Percentiles rank a stretch among this genome's conserved stretches.
Evolutionary conservation across 2,329 filamentous ascomycete genomes (phyloP).

Genomic region (Epichloe typhina): DNA sequence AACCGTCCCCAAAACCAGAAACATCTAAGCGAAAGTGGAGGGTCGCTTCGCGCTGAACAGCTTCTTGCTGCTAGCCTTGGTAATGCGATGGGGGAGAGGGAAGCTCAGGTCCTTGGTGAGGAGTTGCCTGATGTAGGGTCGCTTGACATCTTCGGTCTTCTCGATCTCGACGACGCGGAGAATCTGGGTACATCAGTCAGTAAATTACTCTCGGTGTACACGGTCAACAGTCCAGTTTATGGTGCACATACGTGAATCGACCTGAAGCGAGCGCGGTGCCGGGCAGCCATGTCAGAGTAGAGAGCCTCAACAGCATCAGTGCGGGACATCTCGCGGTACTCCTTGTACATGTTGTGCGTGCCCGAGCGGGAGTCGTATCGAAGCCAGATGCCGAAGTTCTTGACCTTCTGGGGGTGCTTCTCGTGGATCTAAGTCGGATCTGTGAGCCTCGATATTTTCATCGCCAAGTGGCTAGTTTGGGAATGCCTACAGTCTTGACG

Average conservation of each 20-base stretch:
- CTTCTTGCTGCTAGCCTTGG: constrained; percentile 75
- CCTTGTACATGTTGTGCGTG: constrained; percentile 99
- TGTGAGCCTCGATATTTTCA: constrained; percentile 5
- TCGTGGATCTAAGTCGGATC: constrained; percentile 61
- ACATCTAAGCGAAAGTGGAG: constrained; percentile 89
- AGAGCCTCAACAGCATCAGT: constrained; percentile 90
- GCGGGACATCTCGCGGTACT: constrained; percentile 98
- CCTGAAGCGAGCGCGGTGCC: constrained; percentile 92
- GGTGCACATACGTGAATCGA: constrained; percentile 78
- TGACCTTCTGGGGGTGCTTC: constrained; percentile 99
- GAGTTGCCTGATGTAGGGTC: constrained; percentile 99
- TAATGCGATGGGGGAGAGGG: constrained; percentile 93
- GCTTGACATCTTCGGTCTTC: constrained; percentile 88
- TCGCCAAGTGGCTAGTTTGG: background rate
- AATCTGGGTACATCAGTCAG: constrained; percentile 45
- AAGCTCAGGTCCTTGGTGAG: constrained; percentile 90
- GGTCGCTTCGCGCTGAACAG: constrained; percentile 87
- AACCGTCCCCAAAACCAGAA: constrained; percentile 36
- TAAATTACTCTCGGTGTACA: background rate
- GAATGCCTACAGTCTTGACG: constrained; percentile 67
- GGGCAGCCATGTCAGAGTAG: constrained; percentile 99
- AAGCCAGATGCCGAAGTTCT: constrained; percentile 99
- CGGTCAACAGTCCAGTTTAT: background rate
- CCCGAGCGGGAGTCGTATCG: constrained; percentile 99
- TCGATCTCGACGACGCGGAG: constrained; percentile 96